phyloP scores from a whole-genome alignment of 164 flowering plant species.

The Tinospora cordifolia region DNA sequence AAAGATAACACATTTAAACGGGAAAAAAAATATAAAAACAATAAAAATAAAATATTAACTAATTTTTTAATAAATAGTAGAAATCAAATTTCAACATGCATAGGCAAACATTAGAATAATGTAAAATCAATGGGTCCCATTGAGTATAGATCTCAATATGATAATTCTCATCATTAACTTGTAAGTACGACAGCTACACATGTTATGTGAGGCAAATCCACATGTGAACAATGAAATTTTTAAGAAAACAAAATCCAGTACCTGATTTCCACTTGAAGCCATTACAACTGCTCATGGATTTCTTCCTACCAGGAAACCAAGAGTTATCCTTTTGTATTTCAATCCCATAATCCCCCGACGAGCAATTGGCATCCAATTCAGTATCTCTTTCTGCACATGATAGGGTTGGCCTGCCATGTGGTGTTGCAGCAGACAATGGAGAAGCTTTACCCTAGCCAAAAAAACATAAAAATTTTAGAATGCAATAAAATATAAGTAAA shows the following conservation, averaged over 20 bases:
- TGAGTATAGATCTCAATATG: no score
- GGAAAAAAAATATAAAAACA: no score
- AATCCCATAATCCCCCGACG: slow-evolving; percentile 2
- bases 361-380: slow-evolving; percentile 5
- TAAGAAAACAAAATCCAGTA: neutral
- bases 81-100: no score
- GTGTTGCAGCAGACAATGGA: neutral
- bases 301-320: slow-evolving; percentile 3
- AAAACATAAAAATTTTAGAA: neutral
- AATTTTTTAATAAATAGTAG: no score
- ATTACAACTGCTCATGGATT: slow-evolving; percentile 1
- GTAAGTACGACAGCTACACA: no score
- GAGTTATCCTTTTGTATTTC: neutral
- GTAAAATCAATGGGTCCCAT: no score
- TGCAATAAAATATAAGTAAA: neutral
- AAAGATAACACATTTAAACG: no score
- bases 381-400: slow-evolving; percentile 3
- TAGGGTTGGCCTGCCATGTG: neutral
- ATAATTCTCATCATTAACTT: no score
- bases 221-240: neutral
- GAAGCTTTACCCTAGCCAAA: slow-evolving; percentile 4
- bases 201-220: slow-evolving; percentile 1
- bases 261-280: slow-evolving; percentile 9
- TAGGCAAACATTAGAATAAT: no score
- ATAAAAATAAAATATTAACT: no score